A percentile compares a stretch with the other conserved stretches of the same genome.
These are phyloP conservation scores for Suhomyces xylopsoci DNA, from an alignment of 805 yeast genomes.

Conservation along the genomic window DNA sequence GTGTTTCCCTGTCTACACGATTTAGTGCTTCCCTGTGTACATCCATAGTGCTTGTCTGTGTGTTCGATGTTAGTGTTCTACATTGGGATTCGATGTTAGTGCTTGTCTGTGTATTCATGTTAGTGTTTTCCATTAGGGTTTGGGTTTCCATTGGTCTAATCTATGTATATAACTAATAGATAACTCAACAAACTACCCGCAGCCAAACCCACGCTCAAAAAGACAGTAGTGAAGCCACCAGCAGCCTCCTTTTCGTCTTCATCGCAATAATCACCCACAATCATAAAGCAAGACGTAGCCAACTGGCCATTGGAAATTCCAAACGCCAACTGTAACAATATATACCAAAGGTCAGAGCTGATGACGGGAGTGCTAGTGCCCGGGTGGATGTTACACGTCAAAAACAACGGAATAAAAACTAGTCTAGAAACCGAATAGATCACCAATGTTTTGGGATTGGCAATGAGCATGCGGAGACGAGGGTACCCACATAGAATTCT, in stretches of 20 bases:
- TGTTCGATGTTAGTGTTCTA: no score
- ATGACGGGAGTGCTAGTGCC: constrained; percentile 36
- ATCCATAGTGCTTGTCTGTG: no score
- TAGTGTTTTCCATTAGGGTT: neutral
- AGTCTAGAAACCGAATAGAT: constrained; percentile 55
- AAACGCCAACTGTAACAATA: constrained; percentile 67
- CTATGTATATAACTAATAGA: constrained; percentile 43
- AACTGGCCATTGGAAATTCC: constrained; percentile 89
- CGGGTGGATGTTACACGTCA: constrained; percentile 60
- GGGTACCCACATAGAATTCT: constrained; percentile 61
- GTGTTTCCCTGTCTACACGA: no score
- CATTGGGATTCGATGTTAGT: no score
- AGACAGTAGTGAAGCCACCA: constrained; percentile 85
- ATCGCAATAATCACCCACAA: constrained; percentile 57
- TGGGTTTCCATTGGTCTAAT: no score
- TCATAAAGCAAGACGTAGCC: constrained; percentile 76
- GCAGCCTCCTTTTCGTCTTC: constrained; percentile 78
- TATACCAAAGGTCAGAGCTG: constrained; percentile 63
- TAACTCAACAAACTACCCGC: constrained; percentile 78
- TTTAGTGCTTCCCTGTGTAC: no score
- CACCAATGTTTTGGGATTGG: constrained; percentile 44
- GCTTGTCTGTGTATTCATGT: no score
- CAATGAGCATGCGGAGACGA: constrained; percentile 31
- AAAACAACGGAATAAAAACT: constrained; percentile 66
- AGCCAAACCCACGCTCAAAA: constrained; percentile 74